These are phyloP conservation scores for Collybiopsis luxurians DNA, from an alignment of 768 basidiomycete genomes.

Conservation along the genomic window DNA sequence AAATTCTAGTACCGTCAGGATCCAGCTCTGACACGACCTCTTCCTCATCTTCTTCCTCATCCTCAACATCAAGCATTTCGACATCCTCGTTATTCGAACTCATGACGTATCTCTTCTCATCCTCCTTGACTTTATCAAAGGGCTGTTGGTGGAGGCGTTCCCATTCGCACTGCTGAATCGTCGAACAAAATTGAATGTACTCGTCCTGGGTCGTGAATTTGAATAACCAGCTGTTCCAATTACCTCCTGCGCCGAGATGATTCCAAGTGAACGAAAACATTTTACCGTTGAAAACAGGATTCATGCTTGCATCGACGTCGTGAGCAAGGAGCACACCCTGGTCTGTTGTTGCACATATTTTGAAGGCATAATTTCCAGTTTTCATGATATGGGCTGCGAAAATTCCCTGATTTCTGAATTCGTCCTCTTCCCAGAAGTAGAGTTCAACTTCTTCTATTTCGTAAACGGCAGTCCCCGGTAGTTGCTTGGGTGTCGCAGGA, in stretches of 20 bases:
- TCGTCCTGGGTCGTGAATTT: slow-evolving; percentile 56
- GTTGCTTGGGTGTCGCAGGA: background rate
- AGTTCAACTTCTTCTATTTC: slow-evolving; percentile 47
- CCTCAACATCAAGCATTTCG: slow-evolving; percentile 78
- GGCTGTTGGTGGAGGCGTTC: slow-evolving; percentile 69
- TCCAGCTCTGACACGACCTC: slow-evolving; percentile 70
- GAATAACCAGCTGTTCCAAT: slow-evolving; percentile 80
- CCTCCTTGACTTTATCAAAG: slow-evolving; percentile 81
- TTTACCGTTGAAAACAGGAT: slow-evolving; percentile 61
- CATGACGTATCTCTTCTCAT: slow-evolving; percentile 85
- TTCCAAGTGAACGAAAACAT: slow-evolving; percentile 89
- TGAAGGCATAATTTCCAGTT: slow-evolving; percentile 41
- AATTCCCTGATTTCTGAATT: slow-evolving; percentile 53
- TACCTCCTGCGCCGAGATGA: slow-evolving; percentile 50
- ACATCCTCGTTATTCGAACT: slow-evolving; percentile 78
- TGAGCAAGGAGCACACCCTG: slow-evolving; percentile 56
- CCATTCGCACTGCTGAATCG: slow-evolving; percentile 75
- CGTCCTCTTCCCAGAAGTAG: slow-evolving; percentile 56
- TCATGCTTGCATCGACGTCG: slow-evolving; percentile 64
- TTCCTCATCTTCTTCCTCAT: slow-evolving; percentile 79
- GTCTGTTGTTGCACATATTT: slow-evolving; percentile 58
- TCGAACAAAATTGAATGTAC: slow-evolving; percentile 57
- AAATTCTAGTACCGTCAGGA: slow-evolving; percentile 57
- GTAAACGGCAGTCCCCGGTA: slow-evolving; percentile 7
- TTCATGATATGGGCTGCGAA: slow-evolving; percentile 53